Conservation (phyloP, 768 basidiomycete species). For the Russula compacta region DNA sequence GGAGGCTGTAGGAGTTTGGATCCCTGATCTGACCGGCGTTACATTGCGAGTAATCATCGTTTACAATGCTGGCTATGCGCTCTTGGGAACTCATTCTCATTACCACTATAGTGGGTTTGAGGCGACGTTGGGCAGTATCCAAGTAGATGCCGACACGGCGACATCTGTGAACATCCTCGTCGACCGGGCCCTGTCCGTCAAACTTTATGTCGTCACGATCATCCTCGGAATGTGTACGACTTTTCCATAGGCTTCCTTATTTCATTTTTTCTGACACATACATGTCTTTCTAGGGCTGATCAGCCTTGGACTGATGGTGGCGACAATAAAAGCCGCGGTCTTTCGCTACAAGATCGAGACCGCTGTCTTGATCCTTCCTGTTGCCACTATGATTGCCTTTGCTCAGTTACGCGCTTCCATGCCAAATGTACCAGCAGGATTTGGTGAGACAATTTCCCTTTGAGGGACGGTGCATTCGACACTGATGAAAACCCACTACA, state of each 20-base stretch:
- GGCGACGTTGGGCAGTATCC: not conserved
- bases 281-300: constrained; percentile 3
- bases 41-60: constrained; percentile 2
- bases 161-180: not conserved
- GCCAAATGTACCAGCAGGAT: constrained; percentile 23
- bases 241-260: not conserved
- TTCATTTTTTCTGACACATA: not conserved
- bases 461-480: too few relatives aligned
- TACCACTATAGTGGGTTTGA: not conserved
- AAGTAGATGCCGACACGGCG: not conserved
- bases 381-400: constrained; percentile 25
- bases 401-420: constrained; percentile 23
- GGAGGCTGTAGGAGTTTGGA: not conserved
- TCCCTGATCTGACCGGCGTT: not conserved
- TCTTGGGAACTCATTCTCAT: not conserved
- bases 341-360: constrained; percentile 20
- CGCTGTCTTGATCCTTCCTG: constrained; percentile 21
- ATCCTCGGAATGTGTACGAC: constrained; percentile 15
- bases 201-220: constrained; percentile 6
- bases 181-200: constrained; percentile 4
- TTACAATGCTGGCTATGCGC: not conserved
- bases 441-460: constrained; percentile 15
- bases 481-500: not conserved
- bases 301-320: constrained; percentile 6
- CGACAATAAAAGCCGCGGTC: constrained; percentile 14